Evolutionary conservation across 2,329 filamentous ascomycete genomes (phyloP), one percentile per base, ranked within the genome.

Genomic region (Fusarium keratoplasticum): DNA sequence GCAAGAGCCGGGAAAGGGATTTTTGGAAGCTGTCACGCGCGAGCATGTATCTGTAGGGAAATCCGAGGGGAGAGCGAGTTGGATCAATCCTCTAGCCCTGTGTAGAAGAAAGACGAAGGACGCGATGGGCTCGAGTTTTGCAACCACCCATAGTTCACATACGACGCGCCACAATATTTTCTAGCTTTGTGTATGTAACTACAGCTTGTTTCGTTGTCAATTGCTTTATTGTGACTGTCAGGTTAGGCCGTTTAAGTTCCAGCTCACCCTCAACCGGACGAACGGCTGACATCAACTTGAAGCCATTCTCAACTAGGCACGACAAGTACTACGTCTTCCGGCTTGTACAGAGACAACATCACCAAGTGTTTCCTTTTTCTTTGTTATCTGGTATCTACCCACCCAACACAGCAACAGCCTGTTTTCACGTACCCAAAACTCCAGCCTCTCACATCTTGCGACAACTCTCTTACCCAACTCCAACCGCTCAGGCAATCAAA

Each of bases 61-160:
- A 66, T 57, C 33, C 55, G 70, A 69, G 25, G 58, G 63, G 25
- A 67, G 64, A 67, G 52, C 40, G 61, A 64, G 60, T 64, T 71
- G 67, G 65, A 66, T 65, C 61, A 63, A 61, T 38, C 57, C 65
- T 65, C 67, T 61, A 36, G 42, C 60, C 54, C 52, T 65, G 64
- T 75, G 76, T 76, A 78, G 77, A 78, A 74, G 74, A 72, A 52
- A 31, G 52, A 58, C 27, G 65, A 74, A 67, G 64, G 69, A 75
- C 47, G 67, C 59, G 61, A 62, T 69, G 71, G 67, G 70, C 67
- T 76, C 66, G 69, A 76, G 71, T 71, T 71, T 71, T 76, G 69
- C 71, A 76, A 62, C 68, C 63, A 69, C 68, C 71, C 67, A 73
- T 78, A 79, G 66, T 67, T 77, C 71, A 77, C 68, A 70, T 72